Evolutionary conservation across 768 basidiomycete genomes (phyloP).

Genomic region (Lactifluus pinguis): DNA sequence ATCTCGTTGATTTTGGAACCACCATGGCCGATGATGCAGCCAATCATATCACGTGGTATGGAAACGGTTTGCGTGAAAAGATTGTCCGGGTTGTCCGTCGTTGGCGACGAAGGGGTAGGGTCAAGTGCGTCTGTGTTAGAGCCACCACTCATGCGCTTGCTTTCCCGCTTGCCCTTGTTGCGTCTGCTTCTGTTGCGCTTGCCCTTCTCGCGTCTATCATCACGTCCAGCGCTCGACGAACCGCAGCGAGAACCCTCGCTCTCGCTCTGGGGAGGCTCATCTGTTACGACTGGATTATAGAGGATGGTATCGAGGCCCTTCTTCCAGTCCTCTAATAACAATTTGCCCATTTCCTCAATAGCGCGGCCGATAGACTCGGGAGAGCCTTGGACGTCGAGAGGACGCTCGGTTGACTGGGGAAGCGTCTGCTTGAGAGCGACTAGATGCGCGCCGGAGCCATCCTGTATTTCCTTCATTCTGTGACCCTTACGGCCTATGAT

Average conservation of each 20-base stretch:
- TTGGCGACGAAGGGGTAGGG: conserved; percentile 36
- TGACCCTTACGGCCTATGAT: conserved; percentile 93
- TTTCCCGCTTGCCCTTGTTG: conserved; percentile 20
- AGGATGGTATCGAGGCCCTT: conserved; percentile 86
- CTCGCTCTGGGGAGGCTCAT: conserved; percentile 48
- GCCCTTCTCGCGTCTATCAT: conserved; percentile 20
- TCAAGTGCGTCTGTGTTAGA: conserved; percentile 37
- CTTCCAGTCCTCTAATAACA: conserved; percentile 95
- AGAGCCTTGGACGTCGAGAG: conserved; percentile 94
- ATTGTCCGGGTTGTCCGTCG: conserved; percentile 48
- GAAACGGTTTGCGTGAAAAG: conserved; percentile 97
- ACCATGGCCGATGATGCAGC: conserved; percentile 90
- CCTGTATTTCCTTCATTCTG: conserved; percentile 99
- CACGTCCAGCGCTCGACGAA: too few relatives aligned
- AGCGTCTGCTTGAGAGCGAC: conserved; percentile 98
- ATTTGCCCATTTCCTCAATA: conserved; percentile 92
- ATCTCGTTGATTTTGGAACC: conserved; percentile 99
- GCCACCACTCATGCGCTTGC: conserved; percentile 57
- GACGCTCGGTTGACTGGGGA: conserved; percentile 96
- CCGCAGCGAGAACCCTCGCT: conserved; percentile 31
- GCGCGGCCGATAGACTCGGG: conserved; percentile 89
- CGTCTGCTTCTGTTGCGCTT: conserved; percentile 32
- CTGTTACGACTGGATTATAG: conserved; percentile 84
- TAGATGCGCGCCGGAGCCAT: conserved; percentile 92
- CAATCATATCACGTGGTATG: conserved; percentile 99